Evolutionary conservation across 345 rosid species (phyloP), one percentile per base, ranked within the genome.

Genomic region (Dovyalis caffra): DNA sequence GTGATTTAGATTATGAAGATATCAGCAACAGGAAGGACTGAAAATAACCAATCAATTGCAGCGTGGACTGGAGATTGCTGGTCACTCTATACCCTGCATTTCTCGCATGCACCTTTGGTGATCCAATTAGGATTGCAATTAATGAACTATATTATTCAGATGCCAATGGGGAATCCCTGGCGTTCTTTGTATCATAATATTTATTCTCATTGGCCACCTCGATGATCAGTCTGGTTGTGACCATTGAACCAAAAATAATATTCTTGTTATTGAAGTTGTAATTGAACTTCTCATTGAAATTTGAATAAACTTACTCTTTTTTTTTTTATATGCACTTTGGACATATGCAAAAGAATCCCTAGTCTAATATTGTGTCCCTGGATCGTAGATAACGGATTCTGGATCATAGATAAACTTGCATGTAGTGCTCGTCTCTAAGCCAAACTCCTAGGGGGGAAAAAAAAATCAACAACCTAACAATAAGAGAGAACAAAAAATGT

Each of bases 1-100:
- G 83, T 37, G 82, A 88, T 40, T 71, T 77, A 2, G 70, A 77
- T 58, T 72, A 81, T 77, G 90, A 86, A 74, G 89, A 87, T 74
- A 31, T 70, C 9, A 18, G 31, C 26, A 69, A 26, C 62, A 33
- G 67, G 63, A 75, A 74, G 64, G 73, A 65, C 11, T n/a, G n/a
- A 58, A 60, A 49, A n/a, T 32, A 57, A 77, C 43, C 64, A 69
- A 21, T 45, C 14, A 43, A 14, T 18, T 49, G 45, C 31, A 60
- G 53, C 23, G 60, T 23, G 49, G 70, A 4, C 66, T 33, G 73
- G 31, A 72, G 76, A 66, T 66, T 51, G 12, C 15, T 71, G 34
- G 29, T 65, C 65, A 60, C 35, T 53, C 57, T 45, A 49, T 15
- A 1, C 28, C 66, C 14, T 53, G 66, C 60, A 73, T 40, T 31